Base-by-base conservation (phyloP, 768 basidiomycete species). In the Lyophyllum atratum region DNA sequence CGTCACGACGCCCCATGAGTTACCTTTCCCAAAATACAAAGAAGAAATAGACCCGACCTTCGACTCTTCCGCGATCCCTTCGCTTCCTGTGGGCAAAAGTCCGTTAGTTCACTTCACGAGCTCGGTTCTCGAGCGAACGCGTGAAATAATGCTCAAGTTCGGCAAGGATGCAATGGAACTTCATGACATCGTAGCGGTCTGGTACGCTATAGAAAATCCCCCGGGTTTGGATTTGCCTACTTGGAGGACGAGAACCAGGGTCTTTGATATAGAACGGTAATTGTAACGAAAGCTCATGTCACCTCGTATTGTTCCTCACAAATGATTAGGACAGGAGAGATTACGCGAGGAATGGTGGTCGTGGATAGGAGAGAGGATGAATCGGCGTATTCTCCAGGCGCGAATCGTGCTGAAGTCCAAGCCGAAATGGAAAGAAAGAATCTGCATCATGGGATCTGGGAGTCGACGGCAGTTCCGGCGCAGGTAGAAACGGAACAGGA, bases 131-230 rank as follows among this genome's bases (percentile, higher is more conserved):
- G 85, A 89, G 67, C 80, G 85, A 43, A 83, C 90, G 3, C 75
- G 90, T 31, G 86, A 86, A 59, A 73, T 94, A 49, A 93, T 95
- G 89, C 56, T 84, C n/a, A 64, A 77, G 48, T 93, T 85, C 58
- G 93, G 93, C 8, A 85, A 88, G 59, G 93, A 95, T 67, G 88
- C 82, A 4, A 82, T 97, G 84, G 91, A 95, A 72, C 79, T 95
- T 54, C 95, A 98, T 65, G 95, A 98, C 64, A 89, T 94, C 44
- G 86, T 87, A 11, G 90, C 92, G 2, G 81, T 96, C 15, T 96
- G 93, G 92, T 93, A 87, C 69, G 90, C 92, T 1, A 84, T 92
- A 15, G 79, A 80, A 55, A 85, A 89, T 56, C 87, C 89, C 17
- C 86, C 84, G 59, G 64, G 19, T 75, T 70, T 33, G 54, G 53